Percentiles rank a stretch among this genome's conserved stretches.
Evolutionary conservation across 2,329 filamentous ascomycete genomes (phyloP).

Genomic region (Mycogone perniciosa): DNA sequence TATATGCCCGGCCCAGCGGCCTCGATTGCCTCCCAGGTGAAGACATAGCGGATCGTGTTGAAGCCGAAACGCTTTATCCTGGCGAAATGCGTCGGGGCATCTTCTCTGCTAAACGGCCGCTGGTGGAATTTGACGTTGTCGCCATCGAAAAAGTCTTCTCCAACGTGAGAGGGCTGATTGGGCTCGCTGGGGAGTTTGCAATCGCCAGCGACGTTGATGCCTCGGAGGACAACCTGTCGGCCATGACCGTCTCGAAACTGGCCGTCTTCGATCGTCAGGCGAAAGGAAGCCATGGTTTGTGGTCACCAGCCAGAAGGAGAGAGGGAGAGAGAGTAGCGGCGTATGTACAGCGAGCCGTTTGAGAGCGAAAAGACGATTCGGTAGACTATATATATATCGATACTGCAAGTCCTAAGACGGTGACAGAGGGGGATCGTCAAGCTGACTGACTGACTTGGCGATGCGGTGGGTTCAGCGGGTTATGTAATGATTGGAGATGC

Average conservation of each 20-base stretch:
- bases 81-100: slow-evolving; percentile 81
- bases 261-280: slow-evolving; percentile 76
- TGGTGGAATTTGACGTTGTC: slow-evolving; percentile 86
- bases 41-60: slow-evolving; percentile 93
- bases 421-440: too few relatives aligned
- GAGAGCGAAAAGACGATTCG: too few relatives aligned
- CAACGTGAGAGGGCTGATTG: slow-evolving; percentile 71
- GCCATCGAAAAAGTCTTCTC: slow-evolving; percentile 80
- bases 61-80: slow-evolving; percentile 84
- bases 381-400: too few relatives aligned
- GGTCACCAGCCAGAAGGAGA: neutral
- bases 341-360: too few relatives aligned
- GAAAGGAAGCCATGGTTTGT: slow-evolving; percentile 60
- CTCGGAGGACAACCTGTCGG: slow-evolving; percentile 80
- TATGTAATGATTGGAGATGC: too few relatives aligned
- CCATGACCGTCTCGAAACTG: slow-evolving; percentile 76
- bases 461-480: too few relatives aligned
- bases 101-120: slow-evolving; percentile 74
- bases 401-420: too few relatives aligned
- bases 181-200: slow-evolving; percentile 82
- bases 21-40: slow-evolving; percentile 99
- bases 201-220: slow-evolving; percentile 90
- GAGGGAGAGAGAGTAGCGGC: neutral
- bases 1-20: slow-evolving; percentile 84
- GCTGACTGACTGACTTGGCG: too few relatives aligned